Evolutionary conservation across 2,329 filamentous ascomycete species (phyloP).

Genomic region (Plectosphaerella cucumerina): DNA sequence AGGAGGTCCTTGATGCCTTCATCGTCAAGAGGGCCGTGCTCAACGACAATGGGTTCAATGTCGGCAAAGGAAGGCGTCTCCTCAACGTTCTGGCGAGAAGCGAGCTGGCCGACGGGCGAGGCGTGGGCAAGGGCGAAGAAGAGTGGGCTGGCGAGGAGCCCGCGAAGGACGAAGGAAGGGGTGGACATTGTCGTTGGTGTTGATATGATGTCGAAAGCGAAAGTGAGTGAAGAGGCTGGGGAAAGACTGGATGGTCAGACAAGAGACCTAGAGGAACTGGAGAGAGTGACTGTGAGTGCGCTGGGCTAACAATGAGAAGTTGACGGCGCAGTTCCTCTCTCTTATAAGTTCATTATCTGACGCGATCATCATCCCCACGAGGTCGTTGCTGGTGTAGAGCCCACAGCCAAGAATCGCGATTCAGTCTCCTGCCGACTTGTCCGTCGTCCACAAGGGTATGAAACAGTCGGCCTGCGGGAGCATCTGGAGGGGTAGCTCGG

Average conservation of each 20-base stretch:
- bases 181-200: background rate
- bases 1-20: slow-evolving; percentile 1
- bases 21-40: slow-evolving; percentile 4
- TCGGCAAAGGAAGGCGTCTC: background rate
- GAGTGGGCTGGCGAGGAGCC: background rate
- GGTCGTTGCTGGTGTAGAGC: slow-evolving; percentile 8
- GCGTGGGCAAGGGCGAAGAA: background rate
- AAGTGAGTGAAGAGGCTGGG: background rate
- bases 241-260: background rate
- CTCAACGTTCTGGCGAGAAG: background rate
- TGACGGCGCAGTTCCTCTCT: background rate
- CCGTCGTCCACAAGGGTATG: background rate
- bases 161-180: background rate
- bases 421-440: background rate
- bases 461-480: background rate
- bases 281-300: background rate
- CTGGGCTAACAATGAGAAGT: background rate
- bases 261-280: background rate
- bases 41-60: background rate
- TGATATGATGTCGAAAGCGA: background rate
- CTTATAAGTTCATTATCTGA: background rate
- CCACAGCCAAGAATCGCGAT: slow-evolving; percentile 7
- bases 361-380: background rate
- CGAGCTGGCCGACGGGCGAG: background rate
- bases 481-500: background rate